Base-by-base conservation (phyloP, 768 basidiomycete species). In the Amanita exitialis region DNA sequence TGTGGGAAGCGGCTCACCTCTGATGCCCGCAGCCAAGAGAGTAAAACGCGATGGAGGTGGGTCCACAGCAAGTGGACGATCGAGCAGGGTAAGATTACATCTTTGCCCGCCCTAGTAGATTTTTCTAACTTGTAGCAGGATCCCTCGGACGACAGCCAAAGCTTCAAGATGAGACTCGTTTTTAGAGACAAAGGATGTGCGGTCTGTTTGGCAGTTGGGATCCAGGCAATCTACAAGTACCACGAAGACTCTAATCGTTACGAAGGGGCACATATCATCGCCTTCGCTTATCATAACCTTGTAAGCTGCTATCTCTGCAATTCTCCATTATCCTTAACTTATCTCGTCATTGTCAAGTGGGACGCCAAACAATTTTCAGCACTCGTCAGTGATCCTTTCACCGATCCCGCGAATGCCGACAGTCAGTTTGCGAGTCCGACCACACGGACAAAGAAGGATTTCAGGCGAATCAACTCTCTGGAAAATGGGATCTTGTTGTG, bases 161-260 rank as follows among this genome's bases (percentile, higher is more conserved):
- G 51, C 56, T 57, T 57, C 54, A 57, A 55, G 54, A 57, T 52
- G 54, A 47, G 56, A 54, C 56, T 57, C 45, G 54, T 57, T 49
- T 48, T 55, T 44, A 55, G 56, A 48, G 56, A 57, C 43, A 53
- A 55, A 53, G 54, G 56, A 36, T 57, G 56, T 51, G 56, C 44
- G 18, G 56, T 57, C 34, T 57, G 56, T 55, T 53, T 53, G 51
- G 56, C 56, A 55, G 47, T 51, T 44, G 54, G 51, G 37, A 55
- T 48, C 51, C 39, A 20, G 25, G 47, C 37, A 51, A 53, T 39
- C 37, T 57, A 57, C 52, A 47, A 55, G 3, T 56, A 56, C 52
- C 47, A 28, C 21, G 52, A 56, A 45, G 57, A 57, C 52, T 57
- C 52, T 51, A 35, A 47, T 55, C 47, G 41, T 56, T 57, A 44